These are phyloP conservation scores for Fusarium pseudoanthophilum DNA, from an alignment of 2,329 filamentous ascomycete species.

Conservation along the genomic window DNA sequence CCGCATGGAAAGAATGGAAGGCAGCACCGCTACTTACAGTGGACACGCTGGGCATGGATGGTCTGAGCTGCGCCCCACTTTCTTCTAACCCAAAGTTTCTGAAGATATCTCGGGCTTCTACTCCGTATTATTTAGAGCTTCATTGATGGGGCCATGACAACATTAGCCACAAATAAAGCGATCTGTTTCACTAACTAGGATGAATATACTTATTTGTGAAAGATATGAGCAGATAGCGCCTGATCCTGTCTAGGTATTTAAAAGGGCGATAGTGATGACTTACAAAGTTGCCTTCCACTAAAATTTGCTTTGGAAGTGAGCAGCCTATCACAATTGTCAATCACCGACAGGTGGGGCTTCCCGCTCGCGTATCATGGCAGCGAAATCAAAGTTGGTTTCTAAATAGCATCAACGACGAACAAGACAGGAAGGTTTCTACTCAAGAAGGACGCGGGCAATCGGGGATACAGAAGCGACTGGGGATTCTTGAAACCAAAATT, in stretches of 20 bases:
- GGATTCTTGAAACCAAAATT: not conserved
- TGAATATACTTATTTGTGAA: not conserved
- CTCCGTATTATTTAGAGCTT: not conserved
- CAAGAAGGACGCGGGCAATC: not conserved
- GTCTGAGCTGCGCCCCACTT: slow-evolving; percentile 30
- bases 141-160: not conserved
- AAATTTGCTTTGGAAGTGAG: not conserved
- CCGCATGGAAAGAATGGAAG: slow-evolving; percentile 37
- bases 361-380: slow-evolving; percentile 20
- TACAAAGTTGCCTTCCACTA: not conserved
- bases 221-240: not conserved
- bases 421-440: slow-evolving; percentile 7
- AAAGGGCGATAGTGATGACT: not conserved
- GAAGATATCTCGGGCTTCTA: not conserved
- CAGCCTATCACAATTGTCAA: slow-evolving; percentile 12
- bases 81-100: slow-evolving; percentile 24
- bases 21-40: slow-evolving; percentile 39
- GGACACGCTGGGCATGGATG: slow-evolving; percentile 21
- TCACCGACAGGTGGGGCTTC: slow-evolving; percentile 18
- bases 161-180: not conserved
- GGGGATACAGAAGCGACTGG: not conserved
- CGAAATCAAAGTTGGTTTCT: slow-evolving; percentile 23
- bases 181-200: not conserved
- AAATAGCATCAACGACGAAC: slow-evolving; percentile 17
- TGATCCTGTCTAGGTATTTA: not conserved